Base-by-base conservation (phyloP, 2,329 filamentous ascomycete genomes). In the Neofusicoccum cordaticola region DNA sequence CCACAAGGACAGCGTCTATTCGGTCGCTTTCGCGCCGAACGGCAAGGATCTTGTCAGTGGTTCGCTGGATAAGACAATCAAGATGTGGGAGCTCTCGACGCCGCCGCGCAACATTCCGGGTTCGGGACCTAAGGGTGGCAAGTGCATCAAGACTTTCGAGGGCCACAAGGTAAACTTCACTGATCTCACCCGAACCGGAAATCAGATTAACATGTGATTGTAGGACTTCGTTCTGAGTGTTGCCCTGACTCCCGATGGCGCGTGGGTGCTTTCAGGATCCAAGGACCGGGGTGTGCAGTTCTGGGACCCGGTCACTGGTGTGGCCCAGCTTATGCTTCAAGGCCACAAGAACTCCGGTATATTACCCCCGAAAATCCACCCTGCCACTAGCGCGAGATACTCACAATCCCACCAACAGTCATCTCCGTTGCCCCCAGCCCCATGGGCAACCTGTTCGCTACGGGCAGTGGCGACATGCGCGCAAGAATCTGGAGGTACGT, bases 271-370 rank as follows among this genome's bases (percentile, higher is more conserved):
- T 79, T 97, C 92, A 68, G 95, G 95, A 50, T 97, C 93, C 67
- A 99, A 99, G 83, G 95, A 99, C 75, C 88, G 95, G 60, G 94
- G 95, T 56, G 95, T 99, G 22, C 95, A 98, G 76, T 98, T 99
- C 84, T 99, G 95, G 95, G 94, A 99, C 74, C 94, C 95, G 19
- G 86, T 90, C 72, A 97, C 93, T 19, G 95, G 94, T 41, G 90
- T 91, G 69, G 96, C 94, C 1, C 94, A 98, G 80, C 90, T 99
- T 76, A 98, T 98, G 95, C 86, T 99, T 67, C 95, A 98, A 79
- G 95, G 95, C 31, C 95, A 99, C 78, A 98, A 98, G 85, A 98
- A 98, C 80, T 97, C 92, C 11, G 86, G 86, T 88, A 77, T 72
- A 83, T 79, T 31, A 2, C 12, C 35, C 12, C 34, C 17, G 6